These are phyloP conservation scores for Sporothrix schenckii DNA, from an alignment of 2,329 filamentous ascomycete genomes.

Conservation along the genomic window DNA sequence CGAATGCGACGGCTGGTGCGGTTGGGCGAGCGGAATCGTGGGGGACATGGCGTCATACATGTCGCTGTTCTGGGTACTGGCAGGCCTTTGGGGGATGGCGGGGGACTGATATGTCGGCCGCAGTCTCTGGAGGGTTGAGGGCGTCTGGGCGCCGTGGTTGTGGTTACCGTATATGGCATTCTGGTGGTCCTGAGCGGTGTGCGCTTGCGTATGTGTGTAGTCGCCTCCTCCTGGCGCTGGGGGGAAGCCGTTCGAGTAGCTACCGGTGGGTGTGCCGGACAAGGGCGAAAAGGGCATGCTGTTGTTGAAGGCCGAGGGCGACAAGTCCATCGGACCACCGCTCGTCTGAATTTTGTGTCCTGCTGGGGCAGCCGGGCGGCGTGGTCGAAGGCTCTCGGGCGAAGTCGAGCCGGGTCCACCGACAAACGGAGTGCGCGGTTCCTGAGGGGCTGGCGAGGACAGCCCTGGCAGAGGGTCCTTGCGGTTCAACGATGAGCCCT, in stretches of 20 bases:
- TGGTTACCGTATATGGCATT: conserved; percentile 8
- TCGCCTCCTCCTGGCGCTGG: conserved; percentile 45
- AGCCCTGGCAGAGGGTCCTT: conserved; percentile 68
- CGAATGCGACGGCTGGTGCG: conserved; percentile 43
- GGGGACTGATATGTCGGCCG: conserved; percentile 48
- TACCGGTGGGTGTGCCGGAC: conserved; percentile 48
- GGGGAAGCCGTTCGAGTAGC: conserved; percentile 43
- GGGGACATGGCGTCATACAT: conserved; percentile 59
- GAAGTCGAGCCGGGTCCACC: conserved; percentile 49
- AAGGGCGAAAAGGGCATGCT: conserved; percentile 51
- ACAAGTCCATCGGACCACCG: conserved; percentile 10
- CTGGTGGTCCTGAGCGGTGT: conserved; percentile 40
- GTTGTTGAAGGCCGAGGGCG: neutral
- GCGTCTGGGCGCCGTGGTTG: neutral
- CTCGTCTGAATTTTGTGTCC: conserved; percentile 38
- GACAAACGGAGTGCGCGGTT: conserved; percentile 48
- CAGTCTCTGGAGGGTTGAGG: conserved; percentile 29
- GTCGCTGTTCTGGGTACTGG: conserved; percentile 50
- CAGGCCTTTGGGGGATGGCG: conserved; percentile 49
- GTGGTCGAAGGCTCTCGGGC: conserved; percentile 52
- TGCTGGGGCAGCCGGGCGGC: neutral
- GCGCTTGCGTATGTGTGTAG: conserved; percentile 46
- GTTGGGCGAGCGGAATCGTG: conserved; percentile 44
- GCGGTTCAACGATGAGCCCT: conserved; percentile 74
- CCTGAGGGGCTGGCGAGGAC: conserved; percentile 47